Evolutionary conservation across 1,284 basidiomycete genomes (phyloP), one percentile per base, ranked within the genome.

Genomic region (Psilocybe mexicana): DNA sequence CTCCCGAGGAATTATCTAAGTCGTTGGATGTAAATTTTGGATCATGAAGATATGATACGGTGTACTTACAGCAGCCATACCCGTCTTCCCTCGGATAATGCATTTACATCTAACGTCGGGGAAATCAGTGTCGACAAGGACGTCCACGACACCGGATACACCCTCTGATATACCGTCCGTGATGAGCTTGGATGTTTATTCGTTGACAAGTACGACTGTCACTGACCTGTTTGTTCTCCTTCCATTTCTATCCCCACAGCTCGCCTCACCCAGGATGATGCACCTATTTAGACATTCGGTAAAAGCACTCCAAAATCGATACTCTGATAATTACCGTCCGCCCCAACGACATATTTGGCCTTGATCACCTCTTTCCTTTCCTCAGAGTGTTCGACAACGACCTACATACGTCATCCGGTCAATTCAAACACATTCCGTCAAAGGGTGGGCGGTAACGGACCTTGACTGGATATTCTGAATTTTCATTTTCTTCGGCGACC

Each of bases 261-360:
- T 35, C 62, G 54, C 6, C 69, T 63, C 35, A 69, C 63, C 69
- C 69, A 70, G 0, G 68, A 69, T 46, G 65, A 63, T 1, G 66
- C 68, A 35, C 69, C 69, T 70, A 35, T 8, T 18, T 6, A 26
- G n/a, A 11, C 48, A 43, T 52, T 25, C 18, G 24, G 14, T 12
- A 23, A 36, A 10, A 23, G n/a, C 35, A 40, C 18, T 8, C 43
- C 40, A n/a, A 2, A 3, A 42, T 36, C 36, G n/a, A 3, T 18
- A 12, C 3, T 18, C n/a, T n/a, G n/a, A 3, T 3, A n/a, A 61
- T 35, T 46, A 68, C 67, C 67, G 38, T 69, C 67, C 14, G 65
- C 63, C 2, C 66, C 67, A 30, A 69, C 63, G 2, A 65, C 61
- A 43, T 63, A 69, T 23, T 61, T 62, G 2, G 67, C 64, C 12